Evolutionary conservation across 345 rosid species (phyloP).

Genomic region (Melaleuca quinquenervia): DNA sequence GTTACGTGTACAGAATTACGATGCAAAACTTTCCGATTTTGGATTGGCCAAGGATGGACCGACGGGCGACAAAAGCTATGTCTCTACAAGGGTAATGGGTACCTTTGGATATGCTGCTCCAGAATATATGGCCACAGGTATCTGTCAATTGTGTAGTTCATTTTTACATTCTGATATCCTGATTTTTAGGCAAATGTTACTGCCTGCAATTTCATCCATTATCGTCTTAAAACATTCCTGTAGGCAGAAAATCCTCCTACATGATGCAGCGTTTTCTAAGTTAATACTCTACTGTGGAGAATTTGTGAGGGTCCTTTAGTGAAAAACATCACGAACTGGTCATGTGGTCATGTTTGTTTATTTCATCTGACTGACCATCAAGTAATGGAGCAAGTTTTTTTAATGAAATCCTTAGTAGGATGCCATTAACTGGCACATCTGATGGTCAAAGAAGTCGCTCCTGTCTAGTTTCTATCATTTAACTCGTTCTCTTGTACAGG

Average conservation of each 20-base stretch:
- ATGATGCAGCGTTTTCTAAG: not conserved
- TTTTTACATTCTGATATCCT: slow-evolving; percentile 29
- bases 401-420: not conserved
- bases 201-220: not conserved
- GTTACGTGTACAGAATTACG: slow-evolving; percentile 12
- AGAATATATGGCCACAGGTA: slow-evolving; percentile 29
- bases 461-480: not conserved
- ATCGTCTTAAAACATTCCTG: not conserved
- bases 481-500: slow-evolving; percentile 19
- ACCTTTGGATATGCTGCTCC: slow-evolving; percentile 46
- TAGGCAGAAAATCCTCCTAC: not conserved
- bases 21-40: slow-evolving; percentile 41
- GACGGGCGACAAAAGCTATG: slow-evolving; percentile 34
- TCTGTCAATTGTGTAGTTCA: not conserved
- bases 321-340: not conserved
- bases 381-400: not conserved
- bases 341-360: not conserved
- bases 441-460: not conserved
- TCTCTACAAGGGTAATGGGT: slow-evolving; percentile 40
- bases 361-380: not conserved
- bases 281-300: not conserved
- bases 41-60: slow-evolving; percentile 51
- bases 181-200: not conserved
- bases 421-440: not conserved
- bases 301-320: not conserved